Evolutionary conservation across 73 alveolate species (phyloP).

Genomic region (Diophrys sp.): DNA sequence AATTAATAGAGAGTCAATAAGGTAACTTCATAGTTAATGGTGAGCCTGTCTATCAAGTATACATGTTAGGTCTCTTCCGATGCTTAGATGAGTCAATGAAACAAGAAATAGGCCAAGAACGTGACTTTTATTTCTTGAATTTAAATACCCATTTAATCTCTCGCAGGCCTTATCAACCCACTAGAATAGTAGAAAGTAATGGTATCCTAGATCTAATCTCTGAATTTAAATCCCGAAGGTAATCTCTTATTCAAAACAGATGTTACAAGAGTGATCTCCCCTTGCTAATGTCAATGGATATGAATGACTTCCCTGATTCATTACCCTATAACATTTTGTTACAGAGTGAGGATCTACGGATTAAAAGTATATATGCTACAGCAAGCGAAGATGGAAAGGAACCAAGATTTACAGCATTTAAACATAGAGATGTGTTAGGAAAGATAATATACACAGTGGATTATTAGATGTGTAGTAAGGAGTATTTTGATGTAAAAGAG

Average conservation of each 20-base stretch:
- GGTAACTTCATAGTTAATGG: slow-evolving; percentile 1
- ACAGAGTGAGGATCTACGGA: background rate
- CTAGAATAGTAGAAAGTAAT: background rate
- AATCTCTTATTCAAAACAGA: too few species aligned
- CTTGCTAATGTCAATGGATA: background rate
- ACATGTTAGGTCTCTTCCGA: background rate
- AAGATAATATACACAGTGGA: background rate
- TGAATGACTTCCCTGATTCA: background rate
- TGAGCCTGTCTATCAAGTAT: background rate
- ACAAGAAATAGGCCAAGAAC: background rate
- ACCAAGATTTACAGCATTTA: background rate
- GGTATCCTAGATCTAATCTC: background rate
- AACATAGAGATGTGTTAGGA: background rate
- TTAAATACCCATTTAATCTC: background rate
- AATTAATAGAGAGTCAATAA: background rate
- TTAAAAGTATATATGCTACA: too few species aligned
- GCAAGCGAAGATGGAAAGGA: background rate
- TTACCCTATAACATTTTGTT: background rate
- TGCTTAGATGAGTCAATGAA: background rate
- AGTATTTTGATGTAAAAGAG: background rate
- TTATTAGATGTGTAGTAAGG: background rate
- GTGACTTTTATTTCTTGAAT: background rate
- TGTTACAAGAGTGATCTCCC: background rate
- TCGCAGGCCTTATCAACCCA: background rate
- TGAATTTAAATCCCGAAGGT: background rate